Conservation (phyloP, 1,284 basidiomycete genomes). For the Wallemia hederae region DNA sequence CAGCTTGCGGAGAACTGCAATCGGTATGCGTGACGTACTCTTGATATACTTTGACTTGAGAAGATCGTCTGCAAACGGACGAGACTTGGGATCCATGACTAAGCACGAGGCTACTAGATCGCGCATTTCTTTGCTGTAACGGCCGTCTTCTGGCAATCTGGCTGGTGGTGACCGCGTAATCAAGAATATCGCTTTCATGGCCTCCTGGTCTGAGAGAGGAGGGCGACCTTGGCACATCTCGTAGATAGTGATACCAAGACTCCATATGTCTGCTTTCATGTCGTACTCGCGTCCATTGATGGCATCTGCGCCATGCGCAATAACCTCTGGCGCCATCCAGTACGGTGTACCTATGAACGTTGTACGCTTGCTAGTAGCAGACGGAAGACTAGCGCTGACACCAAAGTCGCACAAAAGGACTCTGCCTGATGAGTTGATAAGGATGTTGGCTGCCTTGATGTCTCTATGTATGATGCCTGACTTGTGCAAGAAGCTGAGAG, state of each 20-base stretch:
- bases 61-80: conserved; percentile 67
- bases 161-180: conserved; percentile 72
- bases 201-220: conserved; percentile 59
- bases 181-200: conserved; percentile 65
- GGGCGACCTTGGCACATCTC: conserved; percentile 88
- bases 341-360: conserved; percentile 88
- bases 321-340: conserved; percentile 98
- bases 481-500: conserved; percentile 63
- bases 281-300: conserved; percentile 37
- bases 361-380: conserved; percentile 60
- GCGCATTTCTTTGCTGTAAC: conserved; percentile 45
- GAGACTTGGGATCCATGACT: conserved; percentile 50
- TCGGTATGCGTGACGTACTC: conserved; percentile 32
- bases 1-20: conserved; percentile 53
- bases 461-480: conserved; percentile 86
- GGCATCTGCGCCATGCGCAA: conserved; percentile 37
- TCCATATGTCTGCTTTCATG: conserved; percentile 89
- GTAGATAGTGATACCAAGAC: conserved; percentile 72
- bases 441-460: conserved; percentile 84
- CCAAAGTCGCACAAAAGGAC: conserved; percentile 92
- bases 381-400: conserved; percentile 70
- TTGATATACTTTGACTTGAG: conserved; percentile 82
- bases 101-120: conserved; percentile 70
- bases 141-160: conserved; percentile 40
- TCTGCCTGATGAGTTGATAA: conserved; percentile 56